Base-by-base conservation (phyloP, 1,284 basidiomycete genomes). In the Schizopora paradoxa region DNA sequence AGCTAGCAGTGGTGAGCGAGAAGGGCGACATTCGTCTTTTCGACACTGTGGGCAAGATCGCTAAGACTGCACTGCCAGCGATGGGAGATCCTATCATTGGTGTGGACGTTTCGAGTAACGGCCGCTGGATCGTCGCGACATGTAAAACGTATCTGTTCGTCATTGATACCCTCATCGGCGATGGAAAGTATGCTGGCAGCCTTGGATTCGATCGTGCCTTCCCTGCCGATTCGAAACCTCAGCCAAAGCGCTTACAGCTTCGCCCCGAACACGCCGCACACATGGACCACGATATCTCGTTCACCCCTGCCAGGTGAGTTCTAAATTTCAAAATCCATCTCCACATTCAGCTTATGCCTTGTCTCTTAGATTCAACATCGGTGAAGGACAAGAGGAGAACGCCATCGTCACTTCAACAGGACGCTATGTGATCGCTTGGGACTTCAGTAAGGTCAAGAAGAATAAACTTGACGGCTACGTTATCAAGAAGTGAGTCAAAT, bases 21-120 rank as follows among this genome's bases (percentile, higher is more conserved):
- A 99, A 97, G 70, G 96, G 96, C 51, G 96, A 99, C 62, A 89
- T 99, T 53, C 77, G 95, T 37, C 70, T 99, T 43, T 99, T 95
- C 58, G 96, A 99, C 64, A 74, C 84, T 43, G 91, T 99, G 55
- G 96, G 96, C 38, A 99, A 98, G 78, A 99, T 93, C 58, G 96
- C 96, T 27, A 99, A 99, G 79, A 99, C 96, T 16, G 92, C 93
- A n/a, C 69, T 99, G 38, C 92, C 95, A 21, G 90, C 93, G 26
- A 75, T 98, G 22, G 94, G 96, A 22, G 93, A 97, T 66, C 91
- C 95, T 33, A 97, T 99, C 59, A 66, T 91, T 41, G 95, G 95
- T 25, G 78, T 99, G 40, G 96, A 99, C 65, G 91, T 93, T 6
- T 94, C 94, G 2, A 85, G 91, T 13, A 85, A 92, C 62, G 96